Base-by-base conservation (phyloP, 805 yeast genomes). In the Yamadazyma sp. region DNA sequence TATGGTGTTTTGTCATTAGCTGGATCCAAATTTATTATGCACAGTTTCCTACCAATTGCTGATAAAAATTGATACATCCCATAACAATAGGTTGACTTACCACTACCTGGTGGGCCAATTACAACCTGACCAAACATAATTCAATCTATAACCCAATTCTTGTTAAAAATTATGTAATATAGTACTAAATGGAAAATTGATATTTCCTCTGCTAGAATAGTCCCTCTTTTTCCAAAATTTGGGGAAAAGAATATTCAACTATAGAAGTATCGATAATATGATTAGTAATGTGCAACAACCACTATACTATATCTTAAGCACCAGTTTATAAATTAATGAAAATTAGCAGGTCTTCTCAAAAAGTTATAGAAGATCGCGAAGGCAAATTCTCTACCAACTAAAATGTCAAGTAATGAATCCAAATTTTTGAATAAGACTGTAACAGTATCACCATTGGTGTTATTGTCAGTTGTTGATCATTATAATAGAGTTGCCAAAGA, bases 71-170 rank as follows among this genome's bases (percentile, higher is more conserved):
- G 98, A 44, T 75, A 75, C 79, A 91, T 79, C 27, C 98, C 99
- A 56, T 80, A 70, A 57, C 97, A 89, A 56, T 86, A 93, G 0
- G 98, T 94, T 0, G 96, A 86, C 53, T 93, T 93, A 1, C 99
- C 99, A 0, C 95, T 75, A 1, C 98, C 99, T 0, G 99, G 99
- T 0, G 98, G 98, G 0, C 99, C 99, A 24, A 93, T 87, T 7
- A 91, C 89, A 7, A 93, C 76, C 61, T 93, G 96, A 3, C 95
- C 96, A 58, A 85, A 85, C 73, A 68, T 68, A 27, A n/a, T n/a
- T n/a, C n/a, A n/a, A n/a, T n/a, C n/a, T n/a, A n/a, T n/a, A n/a
- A n/a, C n/a, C n/a, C n/a, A n/a, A n/a, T n/a, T n/a, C n/a, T n/a
- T n/a, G n/a, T n/a, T n/a, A n/a, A n/a, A n/a, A n/a, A n/a, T n/a